phyloP scores from a whole-genome alignment of 2,329 filamentous ascomycete species.

The Penicillium polonicum region DNA sequence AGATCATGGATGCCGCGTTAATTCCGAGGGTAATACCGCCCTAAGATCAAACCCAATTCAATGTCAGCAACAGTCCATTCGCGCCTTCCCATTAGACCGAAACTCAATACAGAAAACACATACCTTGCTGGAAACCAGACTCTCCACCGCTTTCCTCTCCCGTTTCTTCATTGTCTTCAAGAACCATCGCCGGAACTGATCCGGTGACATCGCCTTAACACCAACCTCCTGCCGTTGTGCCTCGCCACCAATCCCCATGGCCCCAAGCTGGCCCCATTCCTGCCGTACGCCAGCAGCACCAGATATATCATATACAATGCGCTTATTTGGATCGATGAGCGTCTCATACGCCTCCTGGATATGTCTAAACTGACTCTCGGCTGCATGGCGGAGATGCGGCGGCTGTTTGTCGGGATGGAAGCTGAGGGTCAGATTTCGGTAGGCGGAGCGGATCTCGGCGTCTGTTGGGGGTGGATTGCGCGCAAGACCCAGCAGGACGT shows the following conservation, averaged over 20 bases:
- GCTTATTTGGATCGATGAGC: conserved; percentile 43
- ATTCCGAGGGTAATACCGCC: conserved; percentile 35
- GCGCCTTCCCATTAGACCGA: not conserved
- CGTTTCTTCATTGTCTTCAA: conserved; percentile 41
- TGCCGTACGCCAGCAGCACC: conserved; percentile 42
- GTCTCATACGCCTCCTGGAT: conserved; percentile 46
- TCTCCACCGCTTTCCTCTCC: conserved; percentile 39
- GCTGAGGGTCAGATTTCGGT: conserved; percentile 43
- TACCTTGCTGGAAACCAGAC: conserved; percentile 40
- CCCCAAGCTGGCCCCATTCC: conserved; percentile 38
- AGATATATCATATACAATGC: conserved; percentile 45
- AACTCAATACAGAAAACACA: conserved; percentile 14
- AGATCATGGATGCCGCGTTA: conserved; percentile 37
- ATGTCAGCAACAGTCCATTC: conserved; percentile 11
- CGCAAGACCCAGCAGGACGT: conserved; percentile 42
- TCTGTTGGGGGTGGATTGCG: conserved; percentile 42
- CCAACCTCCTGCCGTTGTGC: conserved; percentile 36
- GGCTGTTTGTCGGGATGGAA: conserved; percentile 50
- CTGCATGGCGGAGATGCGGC: conserved; percentile 36
- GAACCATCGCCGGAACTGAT: conserved; percentile 45
- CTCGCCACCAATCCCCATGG: conserved; percentile 34
- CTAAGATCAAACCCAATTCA: conserved; percentile 15
- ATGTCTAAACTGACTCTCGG: conserved; percentile 38
- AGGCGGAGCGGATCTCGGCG: conserved; percentile 45
- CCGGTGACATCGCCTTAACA: conserved; percentile 38